phyloP scores from a whole-genome alignment of 345 rosid genomes.

The Limnanthes douglasii region DNA sequence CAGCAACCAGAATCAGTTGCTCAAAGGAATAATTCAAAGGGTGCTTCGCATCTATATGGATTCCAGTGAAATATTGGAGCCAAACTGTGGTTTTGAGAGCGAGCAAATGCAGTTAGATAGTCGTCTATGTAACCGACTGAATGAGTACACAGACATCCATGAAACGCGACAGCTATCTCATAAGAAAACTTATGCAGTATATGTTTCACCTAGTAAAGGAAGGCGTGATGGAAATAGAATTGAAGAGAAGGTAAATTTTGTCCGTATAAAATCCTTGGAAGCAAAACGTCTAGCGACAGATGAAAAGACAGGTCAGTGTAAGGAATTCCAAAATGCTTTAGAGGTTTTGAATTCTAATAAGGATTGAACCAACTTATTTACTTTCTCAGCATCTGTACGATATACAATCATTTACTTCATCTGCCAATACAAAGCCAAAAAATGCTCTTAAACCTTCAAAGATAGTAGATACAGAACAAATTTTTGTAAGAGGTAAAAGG shows the following conservation, averaged over 20 bases:
- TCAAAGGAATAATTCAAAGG: slow-evolving; percentile 35
- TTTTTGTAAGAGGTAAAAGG: slow-evolving; percentile 26
- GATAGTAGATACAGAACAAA: slow-evolving; percentile 39
- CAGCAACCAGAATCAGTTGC: slow-evolving; percentile 30
- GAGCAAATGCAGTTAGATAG: slow-evolving; percentile 23
- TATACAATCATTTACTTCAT: slow-evolving; percentile 36
- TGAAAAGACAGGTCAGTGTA: slow-evolving; percentile 61
- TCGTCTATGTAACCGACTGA: slow-evolving; percentile 16
- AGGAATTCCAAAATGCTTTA: slow-evolving; percentile 73
- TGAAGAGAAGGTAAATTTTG: slow-evolving; percentile 55
- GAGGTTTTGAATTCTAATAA: slow-evolving; percentile 63
- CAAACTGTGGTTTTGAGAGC: slow-evolving; percentile 26
- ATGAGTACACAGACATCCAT: slow-evolving; percentile 40
- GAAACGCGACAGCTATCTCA: slow-evolving; percentile 50
- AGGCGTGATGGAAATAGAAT: slow-evolving; percentile 13
- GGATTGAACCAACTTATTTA: slow-evolving; percentile 64
- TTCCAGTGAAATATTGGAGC: slow-evolving; percentile 25
- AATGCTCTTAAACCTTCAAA: slow-evolving; percentile 83
- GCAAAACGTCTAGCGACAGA: slow-evolving; percentile 61
- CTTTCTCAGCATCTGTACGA: slow-evolving; percentile 35
- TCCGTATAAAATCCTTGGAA: slow-evolving; percentile 76
- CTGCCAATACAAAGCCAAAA: slow-evolving; percentile 62
- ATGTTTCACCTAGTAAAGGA: slow-evolving; percentile 28
- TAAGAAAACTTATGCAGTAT: slow-evolving; percentile 23
- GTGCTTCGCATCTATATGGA: slow-evolving; percentile 33